Base-by-base conservation (phyloP, 371 early-diverging fungal species). In the Coemansia sp. region DNA sequence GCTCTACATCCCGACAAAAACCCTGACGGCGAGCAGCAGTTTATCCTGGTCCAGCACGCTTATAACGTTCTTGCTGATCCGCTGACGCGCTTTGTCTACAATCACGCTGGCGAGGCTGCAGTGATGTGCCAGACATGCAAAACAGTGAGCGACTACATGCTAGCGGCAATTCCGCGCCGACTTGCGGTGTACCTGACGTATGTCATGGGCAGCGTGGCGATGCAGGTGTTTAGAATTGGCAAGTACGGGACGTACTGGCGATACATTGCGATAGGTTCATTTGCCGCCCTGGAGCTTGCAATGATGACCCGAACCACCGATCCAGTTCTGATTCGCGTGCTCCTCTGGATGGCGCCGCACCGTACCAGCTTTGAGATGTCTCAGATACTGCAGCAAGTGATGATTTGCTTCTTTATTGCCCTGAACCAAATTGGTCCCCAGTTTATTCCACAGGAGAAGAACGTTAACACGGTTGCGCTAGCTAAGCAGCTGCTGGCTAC, bases 1-100 rank as follows among this genome's bases (percentile, higher is more conserved):
- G 90, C 90, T 67, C 94, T 92, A 82, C 99, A 99, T 73, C 99
- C 94, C 55, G 98, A 96, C 82, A 94, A 94, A 87, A 91, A 92
- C 68, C 87, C 92, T 17, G 82, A 77, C 41, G 89, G 90, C 39
- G 90, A 88, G 57, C 84, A 86, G 68, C 85, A 92, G 83, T 98
- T 98, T 82, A 95, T 96, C 71, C 90, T 94, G 78, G 84, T 98
- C 61, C 67, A 83, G 66, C 92, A 93, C 70, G 99, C 99, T 3
- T 99, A 97, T 82, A 95, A 95, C 66, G 86, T 96, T 23, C 84
- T 99, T 15, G 91, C 93, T 12, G 95, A 97, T 79, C 84, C 90
- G 1, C 87, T 96, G 62, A 88, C 90, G 72, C 86, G 96, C 62
- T 88, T 89, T 29, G 82, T 87, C 53, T 99, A 92, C 58, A 94